Base-by-base conservation (phyloP, 2,329 filamentous ascomycete species). In the Colletotrichum orbiculare region DNA sequence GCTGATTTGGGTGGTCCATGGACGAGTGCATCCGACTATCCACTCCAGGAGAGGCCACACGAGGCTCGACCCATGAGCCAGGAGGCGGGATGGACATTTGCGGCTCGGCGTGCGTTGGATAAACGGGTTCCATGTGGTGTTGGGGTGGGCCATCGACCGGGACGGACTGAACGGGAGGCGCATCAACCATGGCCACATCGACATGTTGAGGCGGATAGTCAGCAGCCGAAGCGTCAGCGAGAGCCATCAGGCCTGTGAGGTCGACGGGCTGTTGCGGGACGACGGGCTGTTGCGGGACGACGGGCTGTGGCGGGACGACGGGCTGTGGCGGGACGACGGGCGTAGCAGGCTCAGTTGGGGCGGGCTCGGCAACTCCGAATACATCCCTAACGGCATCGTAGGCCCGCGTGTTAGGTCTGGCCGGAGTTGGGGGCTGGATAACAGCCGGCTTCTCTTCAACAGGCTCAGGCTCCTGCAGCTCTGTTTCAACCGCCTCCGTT, bases 351-450 rank as follows among this genome's bases (percentile, higher is more conserved):
- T 65, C 64, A 33, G 52, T 54, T 12, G 66, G 54, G 25, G 58
- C 60, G 17, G 78, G 76, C 60, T 69, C 63, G 38, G 64, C 59
- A 47, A 52, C 54, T 38, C 67, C 77, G 66, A 81, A 81, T 37
- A 81, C 75, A 62, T 81, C 79, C n/a, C 74, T 68, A 37, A 76
- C 72, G n/a, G 74, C 73, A 47, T 76, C 74, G 52, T 76, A 76
- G 6, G 69, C 63, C 12, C 67, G 66, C 11, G 65, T 67, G 12
- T 52, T 52, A 15, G 67, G 53, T 46, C 60, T 66, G 34, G 50
- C 60, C 34, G 64, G 64, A 5, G 60, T 66, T 17, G 64, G 64
- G 15, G 60, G 47, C 48, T 55, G 60, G 8, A 66, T 35, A 13
- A 56, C 8, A 39, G 48, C 52, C 9, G 63, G 63, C 47, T 57